Evolutionary conservation across 2,329 filamentous ascomycete species (phyloP), one percentile per base, ranked within the genome.

Genomic region (Chrysoporthe cubensis): DNA sequence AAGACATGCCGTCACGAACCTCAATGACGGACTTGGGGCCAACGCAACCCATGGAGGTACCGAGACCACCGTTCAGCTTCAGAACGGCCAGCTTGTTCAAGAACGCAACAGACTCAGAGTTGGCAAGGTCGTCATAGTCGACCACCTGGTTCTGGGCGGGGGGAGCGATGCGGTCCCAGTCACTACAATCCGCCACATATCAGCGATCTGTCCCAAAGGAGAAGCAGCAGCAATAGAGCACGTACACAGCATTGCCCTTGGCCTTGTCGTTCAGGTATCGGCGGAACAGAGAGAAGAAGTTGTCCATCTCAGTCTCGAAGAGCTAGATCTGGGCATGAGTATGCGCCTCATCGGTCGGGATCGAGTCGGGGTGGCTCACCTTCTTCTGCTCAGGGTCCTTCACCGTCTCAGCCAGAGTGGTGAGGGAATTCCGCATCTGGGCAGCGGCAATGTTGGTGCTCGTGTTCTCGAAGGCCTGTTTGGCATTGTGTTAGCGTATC

Each of bases 221-320:
- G 69, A 75, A 71, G 64, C 61, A 42, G 37, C n/a, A 7, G 18
- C 8, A n/a, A 34, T 18, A 9, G 40, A 42, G 68, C 68, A 81
- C 88, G 73, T 85, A 91, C 87, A 96, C 88, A 63, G 89, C 89
- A 80, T 96, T 97, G 80, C 95, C 94, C 89, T 98, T 98, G 78
- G 96, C 95, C 87, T 97, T 97, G 85, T 98, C 96, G 80, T 97
- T 97, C 72, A 99, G 86, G 83, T 97, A 99, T 83, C 96, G 90
- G 78, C 96, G 92, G 91, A 99, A 99, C 71, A 99, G 91, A 70
- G 94, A 91, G 79, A 99, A 99, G 87, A 99, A 99, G 90, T 99
- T 99, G 88, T 99, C 96, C 94, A 97, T 98, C 84, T 99, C 95
- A 4, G 94, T 96, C 85, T 98, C 95, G 81, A 98, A 98, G 73